Evolutionary conservation across 2,329 filamentous ascomycete species (phyloP), one percentile per base, ranked within the genome.

Genomic region (Rosellinia necatrix): DNA sequence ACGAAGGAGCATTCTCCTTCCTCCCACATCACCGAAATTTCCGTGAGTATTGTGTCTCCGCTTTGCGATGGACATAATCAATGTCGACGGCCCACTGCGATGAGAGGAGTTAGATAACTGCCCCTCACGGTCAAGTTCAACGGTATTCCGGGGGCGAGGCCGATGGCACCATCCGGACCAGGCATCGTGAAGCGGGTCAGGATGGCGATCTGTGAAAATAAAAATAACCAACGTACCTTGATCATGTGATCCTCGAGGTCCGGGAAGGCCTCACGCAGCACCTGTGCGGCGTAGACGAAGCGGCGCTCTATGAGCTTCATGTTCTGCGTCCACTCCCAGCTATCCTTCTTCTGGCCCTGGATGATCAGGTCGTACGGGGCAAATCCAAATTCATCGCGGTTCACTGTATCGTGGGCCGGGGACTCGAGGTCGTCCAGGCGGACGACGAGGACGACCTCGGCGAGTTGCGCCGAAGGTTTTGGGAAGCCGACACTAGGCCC

Each of bases 81-180:
- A 61, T 49, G 21, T 61, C 59, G 19, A 61, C 49, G 50, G 47
- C 59, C 56, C 56, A 59, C 53, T 59, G 49, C 44, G 42, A 47
- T 50, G n/a, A 37, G 24, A 49, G 4, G 24, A 37, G 29, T 59
- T 57, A 57, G 57, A 48, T 42, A 56, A 25, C 37, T 51, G 42
- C 53, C 47, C 35, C 32, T 35, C 46, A 47, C 46, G 44, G 55
- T 6, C 55, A 58, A 12, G 51, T 55, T 50, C 50, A 38, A 50
- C 44, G 9, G 27, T 21, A 44, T 10, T 29, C 10, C 13, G 44
- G 47, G 32, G 27, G 48, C 34, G 24, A 27, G 12, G 15, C 24
- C 12, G 19, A 54, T 43, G 21, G 22, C 43, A 57, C 37, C 32
- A 46, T 46, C 30, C 35, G 15, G 27, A 34, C 21, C 17, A 32